Evolutionary conservation across 2,329 filamentous ascomycete genomes (phyloP), one percentile per base, ranked within the genome.

Genomic region (Penicillium crustosum): DNA sequence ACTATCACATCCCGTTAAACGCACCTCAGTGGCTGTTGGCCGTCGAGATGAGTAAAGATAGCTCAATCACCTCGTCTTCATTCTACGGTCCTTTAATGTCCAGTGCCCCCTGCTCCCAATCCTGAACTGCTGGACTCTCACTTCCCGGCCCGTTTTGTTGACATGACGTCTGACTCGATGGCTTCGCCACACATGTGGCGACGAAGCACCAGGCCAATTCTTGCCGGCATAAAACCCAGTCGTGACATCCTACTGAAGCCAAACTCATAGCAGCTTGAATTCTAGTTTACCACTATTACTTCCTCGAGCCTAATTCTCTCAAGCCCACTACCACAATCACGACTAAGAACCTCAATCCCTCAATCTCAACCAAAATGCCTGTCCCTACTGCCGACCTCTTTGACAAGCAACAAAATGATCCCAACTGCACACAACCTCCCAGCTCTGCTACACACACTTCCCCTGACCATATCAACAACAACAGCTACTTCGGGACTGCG

Each of bases 341-440:
- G 23, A 55, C 35, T 19, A 12, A 49, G 10, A 15, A n/a, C 3
- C 9, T 19, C 49, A 21, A 29, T 19, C 25, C 3, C 9, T 19
- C 49, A 21, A 29, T 19, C 25, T 29, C 25, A 6, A 53, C 36
- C 42, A 63, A 52, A 21, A 67, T 67, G 65, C 66, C 66, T 2
- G 55, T 67, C 49, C 66, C 65, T 38, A 65, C 57, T 23, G 59
- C 63, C 41, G 58, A 64, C 5, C 52, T 54, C 33, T 58, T 60
- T 53, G 61, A 66, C 49, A 59, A 57, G 39, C 57, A 65, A 41
- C 51, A 60, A 53, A 23, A 23, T 29, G 9, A 65, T 58, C 53
- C 61, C 39, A 59, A 64, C n/a, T 49, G 53, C 27, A 51, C 53
- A 10, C 39, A 41, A 10, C 42, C 49, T 39, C 58, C 56, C 27